Conservation (phyloP, 495 filamentous ascomycete genomes). For the Penicillium angulare region DNA sequence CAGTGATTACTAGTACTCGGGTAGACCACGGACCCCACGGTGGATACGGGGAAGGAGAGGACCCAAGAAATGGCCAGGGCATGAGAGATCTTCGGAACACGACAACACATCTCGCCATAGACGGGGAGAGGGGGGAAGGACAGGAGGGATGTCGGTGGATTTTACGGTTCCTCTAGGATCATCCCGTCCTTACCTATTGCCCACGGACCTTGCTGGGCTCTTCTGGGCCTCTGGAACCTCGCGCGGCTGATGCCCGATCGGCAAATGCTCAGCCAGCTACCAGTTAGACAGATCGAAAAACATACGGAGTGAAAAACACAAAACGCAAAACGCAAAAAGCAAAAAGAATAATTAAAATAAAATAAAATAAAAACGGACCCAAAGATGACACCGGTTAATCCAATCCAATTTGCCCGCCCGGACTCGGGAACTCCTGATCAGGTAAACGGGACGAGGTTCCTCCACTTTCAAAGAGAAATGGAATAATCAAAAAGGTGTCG, state of each 20-base stretch:
- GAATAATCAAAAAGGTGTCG: too few species aligned
- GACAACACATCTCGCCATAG: neutral
- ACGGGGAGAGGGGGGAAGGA: neutral
- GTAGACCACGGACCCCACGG: neutral
- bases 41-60: neutral
- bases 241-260: slow-evolving; percentile 25
- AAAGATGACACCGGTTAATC: slow-evolving; percentile 3
- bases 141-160: slow-evolving; percentile 8
- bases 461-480: neutral
- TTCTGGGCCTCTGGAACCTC: slow-evolving; percentile 1
- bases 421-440: slow-evolving; percentile 25
- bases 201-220: too few species aligned
- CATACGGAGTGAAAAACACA: slow-evolving; percentile 1
- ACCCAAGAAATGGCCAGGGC: neutral
- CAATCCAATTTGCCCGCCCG: too few species aligned
- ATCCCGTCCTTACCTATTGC: slow-evolving; percentile 2
- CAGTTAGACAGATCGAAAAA: neutral
- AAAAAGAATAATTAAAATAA: too few species aligned
- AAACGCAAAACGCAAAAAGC: too few species aligned
- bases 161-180: slow-evolving; percentile 3
- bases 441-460: slow-evolving; percentile 17
- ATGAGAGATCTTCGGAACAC: neutral
- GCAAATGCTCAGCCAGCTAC: too few species aligned
- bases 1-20: too few species aligned
- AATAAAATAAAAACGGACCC: too few species aligned